Percentiles rank a stretch among this genome's conserved stretches.
Evolutionary conservation across 495 filamentous ascomycete species (phyloP).

Genomic region (Neurospora cerealis): DNA sequence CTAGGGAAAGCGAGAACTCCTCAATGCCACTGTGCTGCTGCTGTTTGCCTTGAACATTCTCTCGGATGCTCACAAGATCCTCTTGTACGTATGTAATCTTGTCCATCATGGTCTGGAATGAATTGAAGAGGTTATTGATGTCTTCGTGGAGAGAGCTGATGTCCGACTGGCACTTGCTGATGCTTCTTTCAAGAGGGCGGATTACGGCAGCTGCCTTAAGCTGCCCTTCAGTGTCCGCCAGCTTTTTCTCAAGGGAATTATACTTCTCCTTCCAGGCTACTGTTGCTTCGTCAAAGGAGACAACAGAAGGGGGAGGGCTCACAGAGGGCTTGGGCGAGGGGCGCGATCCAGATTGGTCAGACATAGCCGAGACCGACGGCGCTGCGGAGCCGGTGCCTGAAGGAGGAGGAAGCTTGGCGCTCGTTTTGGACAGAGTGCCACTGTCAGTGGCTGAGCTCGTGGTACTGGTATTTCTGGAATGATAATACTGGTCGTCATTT

Average conservation of each 20-base stretch:
- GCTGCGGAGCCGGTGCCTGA: too few species aligned
- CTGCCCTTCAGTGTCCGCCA: slow-evolving; percentile 6
- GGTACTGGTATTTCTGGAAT: too few species aligned
- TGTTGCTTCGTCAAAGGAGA: too few species aligned
- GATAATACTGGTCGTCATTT: too few species aligned
- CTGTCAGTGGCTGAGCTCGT: too few species aligned
- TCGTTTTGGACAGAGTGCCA: too few species aligned
- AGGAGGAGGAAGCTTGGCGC: too few species aligned
- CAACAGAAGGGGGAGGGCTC: too few species aligned
- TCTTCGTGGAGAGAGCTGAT: slow-evolving; percentile 1
- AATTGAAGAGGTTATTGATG: slow-evolving; percentile 1
- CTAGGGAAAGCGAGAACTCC: slow-evolving; percentile 1
- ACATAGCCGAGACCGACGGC: too few species aligned
- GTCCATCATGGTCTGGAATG: slow-evolving; percentile 10
- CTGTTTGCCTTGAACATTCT: background rate
- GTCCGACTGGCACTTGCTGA: slow-evolving; percentile 1
- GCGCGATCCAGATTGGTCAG: too few species aligned
- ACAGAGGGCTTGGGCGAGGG: too few species aligned
- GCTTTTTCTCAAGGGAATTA: slow-evolving; percentile 2
- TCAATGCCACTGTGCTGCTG: background rate
- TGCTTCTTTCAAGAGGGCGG: slow-evolving; percentile 1
- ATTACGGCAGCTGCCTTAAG: background rate
- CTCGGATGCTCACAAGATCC: background rate
- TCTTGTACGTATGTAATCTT: background rate
- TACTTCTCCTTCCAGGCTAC: too few species aligned